phyloP scores from a whole-genome alignment of 139 green algal species.

The Tetradesmus lagerheimii region DNA sequence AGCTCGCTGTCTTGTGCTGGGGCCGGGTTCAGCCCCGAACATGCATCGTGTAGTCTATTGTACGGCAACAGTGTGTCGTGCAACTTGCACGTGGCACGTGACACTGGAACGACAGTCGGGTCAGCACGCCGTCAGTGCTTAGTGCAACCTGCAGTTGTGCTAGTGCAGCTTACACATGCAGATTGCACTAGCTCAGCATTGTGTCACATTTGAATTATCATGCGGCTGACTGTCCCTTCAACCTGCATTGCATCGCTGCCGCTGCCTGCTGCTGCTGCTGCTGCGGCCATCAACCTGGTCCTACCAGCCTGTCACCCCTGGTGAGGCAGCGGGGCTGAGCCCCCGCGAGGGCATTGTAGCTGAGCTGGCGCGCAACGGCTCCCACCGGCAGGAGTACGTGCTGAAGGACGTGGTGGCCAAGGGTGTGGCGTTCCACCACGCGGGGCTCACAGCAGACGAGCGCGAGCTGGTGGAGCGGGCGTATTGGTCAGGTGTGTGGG shows the following conservation, averaged over 20 bases:
- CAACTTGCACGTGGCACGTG: too few relatives aligned
- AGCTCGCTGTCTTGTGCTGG: too few relatives aligned
- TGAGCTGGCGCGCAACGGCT: conserved; percentile 8
- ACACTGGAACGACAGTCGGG: too few relatives aligned
- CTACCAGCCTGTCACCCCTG: neutral
- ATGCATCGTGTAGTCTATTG: too few relatives aligned
- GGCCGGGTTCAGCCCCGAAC: too few relatives aligned
- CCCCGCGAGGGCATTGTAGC: neutral
- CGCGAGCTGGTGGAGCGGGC: conserved; percentile 81
- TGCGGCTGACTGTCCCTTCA: too few relatives aligned
- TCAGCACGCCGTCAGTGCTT: too few relatives aligned
- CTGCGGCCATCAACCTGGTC: neutral
- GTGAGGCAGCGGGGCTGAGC: neutral
- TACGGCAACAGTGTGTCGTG: too few relatives aligned
- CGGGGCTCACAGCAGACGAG: conserved; percentile 47
- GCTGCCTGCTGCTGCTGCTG: neutral
- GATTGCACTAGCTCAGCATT: too few relatives aligned
- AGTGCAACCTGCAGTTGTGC: too few relatives aligned
- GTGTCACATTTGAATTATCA: too few relatives aligned
- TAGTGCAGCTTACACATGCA: too few relatives aligned
- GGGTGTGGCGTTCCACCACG: conserved; percentile 88
- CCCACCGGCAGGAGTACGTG: neutral
- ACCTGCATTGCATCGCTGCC: neutral
- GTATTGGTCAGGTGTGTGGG: conserved; percentile 58
- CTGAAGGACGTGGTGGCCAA: conserved; percentile 46